Percentiles rank a stretch among this genome's conserved stretches.
These are phyloP conservation scores for Microbotryum saponariae DNA, from an alignment of 1,284 basidiomycete genomes.

Conservation along the genomic window DNA sequence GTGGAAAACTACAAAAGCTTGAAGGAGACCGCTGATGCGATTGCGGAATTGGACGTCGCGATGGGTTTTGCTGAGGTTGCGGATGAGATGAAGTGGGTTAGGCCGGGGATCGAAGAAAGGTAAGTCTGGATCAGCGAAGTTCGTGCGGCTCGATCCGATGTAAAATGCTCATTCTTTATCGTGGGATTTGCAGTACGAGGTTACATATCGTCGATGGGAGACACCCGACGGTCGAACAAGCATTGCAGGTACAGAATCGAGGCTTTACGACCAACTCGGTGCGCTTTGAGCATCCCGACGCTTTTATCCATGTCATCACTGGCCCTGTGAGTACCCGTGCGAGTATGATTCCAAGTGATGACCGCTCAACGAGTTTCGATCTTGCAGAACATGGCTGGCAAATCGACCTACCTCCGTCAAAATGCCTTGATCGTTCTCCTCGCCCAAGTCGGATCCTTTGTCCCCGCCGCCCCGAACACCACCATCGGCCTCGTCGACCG, in stretches of 20 bases:
- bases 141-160: not conserved
- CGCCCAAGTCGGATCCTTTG: constrained; percentile 86
- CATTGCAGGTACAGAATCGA: constrained; percentile 65
- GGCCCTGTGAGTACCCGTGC: constrained; percentile 63
- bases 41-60: constrained; percentile 84
- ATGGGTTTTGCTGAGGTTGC: constrained; percentile 77
- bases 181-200: constrained; percentile 46
- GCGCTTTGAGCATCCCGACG: constrained; percentile 49
- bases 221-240: constrained; percentile 87
- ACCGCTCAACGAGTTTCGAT: too few species aligned
- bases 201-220: constrained; percentile 70
- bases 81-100: constrained; percentile 64
- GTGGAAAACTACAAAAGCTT: constrained; percentile 43
- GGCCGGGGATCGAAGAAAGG: constrained; percentile 61
- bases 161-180: not conserved
- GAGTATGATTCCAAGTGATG: not conserved
- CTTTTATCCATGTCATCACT: constrained; percentile 70
- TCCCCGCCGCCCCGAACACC: constrained; percentile 68
- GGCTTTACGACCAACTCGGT: constrained; percentile 78
- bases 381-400: constrained; percentile 44
- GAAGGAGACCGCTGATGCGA: constrained; percentile 64
- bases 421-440: constrained; percentile 83
- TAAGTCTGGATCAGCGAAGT: constrained; percentile 43
- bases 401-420: constrained; percentile 87
- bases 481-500: constrained; percentile 79